These are phyloP conservation scores for Dothideomycetidae sp. DNA, from an alignment of 2,329 filamentous ascomycete genomes.

Conservation along the genomic window DNA sequence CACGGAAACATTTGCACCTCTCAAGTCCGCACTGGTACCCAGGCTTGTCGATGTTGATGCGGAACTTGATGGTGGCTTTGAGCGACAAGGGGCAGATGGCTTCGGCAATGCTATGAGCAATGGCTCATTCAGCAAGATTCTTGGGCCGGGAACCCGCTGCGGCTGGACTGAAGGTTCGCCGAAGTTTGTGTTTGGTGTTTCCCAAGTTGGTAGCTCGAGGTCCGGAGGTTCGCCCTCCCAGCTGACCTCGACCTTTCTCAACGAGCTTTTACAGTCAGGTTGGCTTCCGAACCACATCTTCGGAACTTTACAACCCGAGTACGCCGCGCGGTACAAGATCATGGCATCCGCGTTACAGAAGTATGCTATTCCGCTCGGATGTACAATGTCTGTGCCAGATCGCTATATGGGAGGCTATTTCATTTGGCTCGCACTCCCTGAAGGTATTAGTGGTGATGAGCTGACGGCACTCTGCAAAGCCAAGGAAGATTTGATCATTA, in stretches of 20 bases:
- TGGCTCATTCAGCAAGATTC: constrained; percentile 79
- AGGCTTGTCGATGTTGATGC: constrained; percentile 68
- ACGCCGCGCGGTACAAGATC: constrained; percentile 37
- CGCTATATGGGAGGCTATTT: constrained; percentile 67
- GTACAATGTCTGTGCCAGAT: constrained; percentile 32
- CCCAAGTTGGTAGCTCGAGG: constrained; percentile 42
- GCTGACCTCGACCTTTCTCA: constrained; percentile 42
- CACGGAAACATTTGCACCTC: constrained; percentile 8
- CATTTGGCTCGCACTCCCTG: constrained; percentile 58
- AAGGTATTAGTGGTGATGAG: constrained; percentile 36
- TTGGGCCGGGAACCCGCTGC: constrained; percentile 64
- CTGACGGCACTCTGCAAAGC: constrained; percentile 44
- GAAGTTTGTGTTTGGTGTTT: constrained; percentile 45
- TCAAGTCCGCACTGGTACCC: constrained; percentile 41
- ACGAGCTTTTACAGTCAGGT: constrained; percentile 38
- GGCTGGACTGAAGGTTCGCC: constrained; percentile 74
- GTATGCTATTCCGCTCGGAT: constrained; percentile 49
- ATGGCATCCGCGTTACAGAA: constrained; percentile 46
- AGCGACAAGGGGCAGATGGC: constrained; percentile 33
- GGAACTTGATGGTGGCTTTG: constrained; percentile 44
- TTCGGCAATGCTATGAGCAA: constrained; percentile 80
- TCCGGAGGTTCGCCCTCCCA: constrained; percentile 49
- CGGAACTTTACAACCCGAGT: constrained; percentile 40
- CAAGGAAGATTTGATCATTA: constrained; percentile 54
- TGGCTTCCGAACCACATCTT: constrained; percentile 40